Base-by-base conservation (phyloP, 768 basidiomycete genomes). In the Leccinum obscurum region DNA sequence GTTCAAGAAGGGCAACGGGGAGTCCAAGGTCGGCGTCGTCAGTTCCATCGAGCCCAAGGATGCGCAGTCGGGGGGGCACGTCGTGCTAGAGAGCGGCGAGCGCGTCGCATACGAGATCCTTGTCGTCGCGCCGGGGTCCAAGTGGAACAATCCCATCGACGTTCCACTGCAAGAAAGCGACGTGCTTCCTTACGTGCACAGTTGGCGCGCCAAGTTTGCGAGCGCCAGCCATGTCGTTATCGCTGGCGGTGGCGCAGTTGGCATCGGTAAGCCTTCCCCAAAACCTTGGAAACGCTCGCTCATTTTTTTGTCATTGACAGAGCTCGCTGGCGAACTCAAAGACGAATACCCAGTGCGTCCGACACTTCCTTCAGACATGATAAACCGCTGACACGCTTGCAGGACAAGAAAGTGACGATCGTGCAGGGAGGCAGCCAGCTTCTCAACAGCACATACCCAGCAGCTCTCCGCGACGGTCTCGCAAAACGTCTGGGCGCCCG, bases 201-300 rank as follows among this genome's bases (percentile, higher is more conserved):
- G 63, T 14, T 76, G 77, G 77, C 68, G 72, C 44, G 49, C 46
- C 26, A 70, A 67, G 30, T 75, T 81, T 60, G 68, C 68, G 13
- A 63, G 70, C 5, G 76, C 80, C 5, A 66, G 70, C 39, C 74
- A 75, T 68, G 77, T 85, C 61, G 76, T 83, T 6, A 65, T 87
- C 26, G 83, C 77, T 1, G 86, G 85, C 26, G 85, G 85, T 39
- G 86, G 85, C 32, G 77, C 84, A 6, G 77, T 87, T 32, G 84
- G 81, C 4, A 65, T 84, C 37, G 83, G 81, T 81, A 54, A 59
- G 77, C 3, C 3, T 52, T 34, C 24, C 50, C 30, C 17, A 35
- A 41, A 41, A 44, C 32, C 66, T 59, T n/a, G 41, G n/a, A 7
- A 34, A 63, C 51, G 7, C 4, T 15, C 26, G 10, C 44, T 46